Evolutionary conservation across 192 early-diverging fungal species (phyloP).

Genomic region (Podila verticillata): DNA sequence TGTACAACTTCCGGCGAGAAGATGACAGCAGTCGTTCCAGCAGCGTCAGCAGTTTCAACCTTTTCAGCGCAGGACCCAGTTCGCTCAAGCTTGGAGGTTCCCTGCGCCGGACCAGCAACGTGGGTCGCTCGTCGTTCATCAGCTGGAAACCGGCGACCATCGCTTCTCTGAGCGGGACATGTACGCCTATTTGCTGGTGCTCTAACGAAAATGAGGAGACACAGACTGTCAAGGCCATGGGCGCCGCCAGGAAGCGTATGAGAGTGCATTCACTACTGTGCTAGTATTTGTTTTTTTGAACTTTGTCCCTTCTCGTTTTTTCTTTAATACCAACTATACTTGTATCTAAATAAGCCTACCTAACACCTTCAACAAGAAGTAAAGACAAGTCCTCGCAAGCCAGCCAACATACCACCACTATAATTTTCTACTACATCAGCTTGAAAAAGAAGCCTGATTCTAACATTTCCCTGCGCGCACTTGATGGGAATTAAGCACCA

Average conservation of each 20-base stretch:
- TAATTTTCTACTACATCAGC: too few species aligned
- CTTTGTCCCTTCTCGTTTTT: not conserved
- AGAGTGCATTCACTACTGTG: slow-evolving; percentile 45
- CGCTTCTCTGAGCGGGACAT: slow-evolving; percentile 35
- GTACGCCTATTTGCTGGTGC: slow-evolving; percentile 34
- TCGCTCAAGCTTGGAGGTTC: slow-evolving; percentile 3
- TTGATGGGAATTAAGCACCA: too few species aligned
- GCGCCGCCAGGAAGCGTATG: slow-evolving; percentile 49
- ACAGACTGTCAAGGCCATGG: slow-evolving; percentile 41
- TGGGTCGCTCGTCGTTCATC: slow-evolving; percentile 30
- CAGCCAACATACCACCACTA: too few species aligned
- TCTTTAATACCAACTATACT: not conserved
- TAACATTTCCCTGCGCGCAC: too few species aligned
- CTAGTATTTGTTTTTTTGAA: slow-evolving; percentile 5
- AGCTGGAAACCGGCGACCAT: slow-evolving; percentile 2
- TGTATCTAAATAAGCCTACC: too few species aligned
- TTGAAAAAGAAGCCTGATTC: too few species aligned
- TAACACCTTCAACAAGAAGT: not conserved
- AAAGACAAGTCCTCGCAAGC: too few species aligned
- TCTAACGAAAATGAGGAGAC: slow-evolving; percentile 47
- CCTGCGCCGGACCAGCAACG: slow-evolving; percentile 24
- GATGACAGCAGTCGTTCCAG: not conserved
- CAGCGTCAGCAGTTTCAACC: slow-evolving; percentile 15
- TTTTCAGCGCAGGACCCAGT: slow-evolving; percentile 35
- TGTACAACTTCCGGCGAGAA: not conserved